A percentile compares a stretch with the other conserved stretches of the same genome.
Evolutionary conservation across 306 rosid genomes (phyloP).

Genomic region (Fagus crenata): DNA sequence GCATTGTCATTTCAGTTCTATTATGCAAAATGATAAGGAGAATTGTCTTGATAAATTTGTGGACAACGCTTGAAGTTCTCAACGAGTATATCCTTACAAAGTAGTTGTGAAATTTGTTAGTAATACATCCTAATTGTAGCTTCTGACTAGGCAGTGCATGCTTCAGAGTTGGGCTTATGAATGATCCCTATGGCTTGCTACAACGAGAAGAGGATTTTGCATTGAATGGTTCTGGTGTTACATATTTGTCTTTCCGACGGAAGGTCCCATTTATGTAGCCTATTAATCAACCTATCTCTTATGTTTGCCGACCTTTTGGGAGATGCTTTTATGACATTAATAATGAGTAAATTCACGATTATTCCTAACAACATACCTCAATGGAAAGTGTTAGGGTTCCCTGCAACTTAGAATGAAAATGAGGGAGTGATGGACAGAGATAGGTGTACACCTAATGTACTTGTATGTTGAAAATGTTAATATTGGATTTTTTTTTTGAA

Average conservation of each 20-base stretch:
- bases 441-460: background rate
- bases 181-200: background rate
- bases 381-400: background rate
- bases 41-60: slow-evolving; percentile 4
- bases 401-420: slow-evolving; percentile 5
- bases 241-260: background rate
- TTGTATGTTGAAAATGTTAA: background rate
- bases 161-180: background rate
- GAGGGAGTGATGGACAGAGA: background rate
- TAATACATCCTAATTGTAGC: background rate
- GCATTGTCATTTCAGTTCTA: background rate
- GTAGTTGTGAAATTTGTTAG: background rate
- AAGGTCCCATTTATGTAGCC: background rate
- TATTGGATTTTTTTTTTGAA: background rate
- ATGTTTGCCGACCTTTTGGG: background rate
- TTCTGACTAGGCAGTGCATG: background rate
- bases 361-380: background rate
- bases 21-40: slow-evolving; percentile 1
- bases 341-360: background rate
- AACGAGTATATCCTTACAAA: background rate
- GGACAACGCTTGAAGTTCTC: background rate
- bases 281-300: background rate
- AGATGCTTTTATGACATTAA: background rate
- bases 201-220: background rate
- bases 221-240: background rate